These are phyloP conservation scores for Nothomitra cinnamomea DNA, from an alignment of 2,329 filamentous ascomycete genomes.

Conservation along the genomic window DNA sequence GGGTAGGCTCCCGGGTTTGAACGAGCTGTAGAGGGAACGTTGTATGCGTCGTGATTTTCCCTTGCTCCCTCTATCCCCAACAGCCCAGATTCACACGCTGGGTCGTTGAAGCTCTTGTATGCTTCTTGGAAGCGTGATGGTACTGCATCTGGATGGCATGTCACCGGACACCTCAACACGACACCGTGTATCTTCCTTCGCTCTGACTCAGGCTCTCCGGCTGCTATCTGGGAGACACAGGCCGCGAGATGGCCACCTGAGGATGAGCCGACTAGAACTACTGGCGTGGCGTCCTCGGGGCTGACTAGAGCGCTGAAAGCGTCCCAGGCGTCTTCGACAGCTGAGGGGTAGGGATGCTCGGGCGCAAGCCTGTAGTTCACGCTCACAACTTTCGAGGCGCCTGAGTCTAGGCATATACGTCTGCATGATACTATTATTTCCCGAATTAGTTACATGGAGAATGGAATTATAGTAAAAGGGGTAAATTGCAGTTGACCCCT, in stretches of 20 bases:
- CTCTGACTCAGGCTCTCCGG: constrained; percentile 3
- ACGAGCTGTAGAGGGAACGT: too few relatives aligned
- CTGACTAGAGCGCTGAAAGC: constrained; percentile 7
- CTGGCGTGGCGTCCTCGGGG: constrained; percentile 12
- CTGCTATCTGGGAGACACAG: constrained; percentile 23
- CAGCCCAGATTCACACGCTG: constrained; percentile 22
- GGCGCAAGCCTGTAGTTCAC: constrained; percentile 31
- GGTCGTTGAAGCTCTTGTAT: constrained; percentile 15
- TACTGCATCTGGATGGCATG: constrained; percentile 21
- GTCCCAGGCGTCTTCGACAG: too few relatives aligned
- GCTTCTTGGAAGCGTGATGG: too few relatives aligned
- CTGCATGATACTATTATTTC: constrained; percentile 28
- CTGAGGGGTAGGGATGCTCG: constrained; percentile 13
- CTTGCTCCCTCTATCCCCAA: constrained; percentile 20
- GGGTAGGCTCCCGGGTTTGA: too few relatives aligned
- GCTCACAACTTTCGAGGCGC: constrained; percentile 24
- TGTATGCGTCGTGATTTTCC: constrained; percentile 8
- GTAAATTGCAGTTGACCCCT: too few relatives aligned
- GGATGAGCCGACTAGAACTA: constrained; percentile 28
- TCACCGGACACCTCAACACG: constrained; percentile 32
- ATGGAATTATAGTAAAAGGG: too few relatives aligned
- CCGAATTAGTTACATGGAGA: too few relatives aligned
- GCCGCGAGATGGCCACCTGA: constrained; percentile 32
- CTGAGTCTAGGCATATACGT: constrained; percentile 21
- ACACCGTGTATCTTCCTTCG: constrained; percentile 22